Conservation (phyloP, 139 green algal species). For the Picochlorum sp. region DNA sequence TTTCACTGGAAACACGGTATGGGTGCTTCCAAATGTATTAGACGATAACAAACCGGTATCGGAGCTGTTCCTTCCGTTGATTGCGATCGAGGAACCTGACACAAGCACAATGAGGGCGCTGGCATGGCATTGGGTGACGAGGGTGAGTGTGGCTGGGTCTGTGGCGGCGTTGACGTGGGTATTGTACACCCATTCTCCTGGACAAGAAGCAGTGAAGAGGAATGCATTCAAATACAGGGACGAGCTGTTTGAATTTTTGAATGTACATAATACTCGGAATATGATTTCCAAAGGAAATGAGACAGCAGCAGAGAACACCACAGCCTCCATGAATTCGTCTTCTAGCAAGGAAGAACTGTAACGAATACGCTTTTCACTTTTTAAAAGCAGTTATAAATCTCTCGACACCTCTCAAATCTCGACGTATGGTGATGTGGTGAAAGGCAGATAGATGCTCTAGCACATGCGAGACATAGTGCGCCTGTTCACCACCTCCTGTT, state of each 20-base stretch:
- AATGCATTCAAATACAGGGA: conserved; percentile 20
- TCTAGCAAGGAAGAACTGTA: not conserved
- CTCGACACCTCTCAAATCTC: conserved; percentile 47
- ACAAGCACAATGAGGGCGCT: not conserved
- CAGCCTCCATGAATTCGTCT: not conserved
- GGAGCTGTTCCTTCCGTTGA: conserved; percentile 39
- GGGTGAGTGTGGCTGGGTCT: not conserved
- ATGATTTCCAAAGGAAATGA: conserved; percentile 5
- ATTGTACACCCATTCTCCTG: conserved; percentile 33
- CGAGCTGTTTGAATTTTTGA: conserved; percentile 26
- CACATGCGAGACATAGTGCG: conserved; percentile 29
- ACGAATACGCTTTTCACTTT: not conserved
- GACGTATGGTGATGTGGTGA: conserved; percentile 25
- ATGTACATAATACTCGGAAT: conserved; percentile 13
- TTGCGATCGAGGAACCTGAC: conserved; percentile 25
- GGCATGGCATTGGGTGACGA: conserved; percentile 15
- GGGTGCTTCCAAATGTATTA: conserved; percentile 77
- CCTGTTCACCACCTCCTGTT: conserved; percentile 57
- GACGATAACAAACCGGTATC: conserved; percentile 52
- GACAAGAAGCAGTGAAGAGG: conserved; percentile 18
- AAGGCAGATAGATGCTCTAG: conserved; percentile 34
- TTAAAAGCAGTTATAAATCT: conserved; percentile 58
- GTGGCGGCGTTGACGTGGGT: conserved; percentile 19
- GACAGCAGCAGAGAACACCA: conserved; percentile 5
- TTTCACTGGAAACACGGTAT: conserved; percentile 50